Percentiles rank a stretch among this genome's conserved stretches.
phyloP scores from a whole-genome alignment of 2,329 filamentous ascomycete genomes.

The Leptographium flavum region DNA sequence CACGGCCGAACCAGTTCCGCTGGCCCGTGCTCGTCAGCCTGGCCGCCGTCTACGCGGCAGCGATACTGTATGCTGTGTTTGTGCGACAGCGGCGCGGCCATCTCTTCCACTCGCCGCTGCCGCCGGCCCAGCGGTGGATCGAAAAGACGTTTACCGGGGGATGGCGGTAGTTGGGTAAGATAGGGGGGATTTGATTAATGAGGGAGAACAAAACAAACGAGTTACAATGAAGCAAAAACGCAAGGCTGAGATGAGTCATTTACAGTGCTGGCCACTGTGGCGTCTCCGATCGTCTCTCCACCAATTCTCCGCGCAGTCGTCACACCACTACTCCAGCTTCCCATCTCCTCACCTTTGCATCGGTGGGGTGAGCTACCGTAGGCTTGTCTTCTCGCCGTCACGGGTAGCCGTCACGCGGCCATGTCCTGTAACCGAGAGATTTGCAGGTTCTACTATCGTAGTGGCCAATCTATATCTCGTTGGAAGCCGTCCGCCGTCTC shows the following conservation, averaged over 20 bases:
- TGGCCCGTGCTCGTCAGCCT: constrained; percentile 48
- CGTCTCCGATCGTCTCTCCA: background rate
- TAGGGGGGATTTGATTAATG: too few relatives aligned
- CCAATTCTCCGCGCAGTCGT: background rate
- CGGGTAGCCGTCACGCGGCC: background rate
- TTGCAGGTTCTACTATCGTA: background rate
- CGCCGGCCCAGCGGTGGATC: constrained; percentile 7
- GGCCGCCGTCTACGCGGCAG: constrained; percentile 32
- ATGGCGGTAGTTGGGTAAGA: too few relatives aligned
- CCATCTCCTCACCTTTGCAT: background rate
- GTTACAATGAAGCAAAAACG: too few relatives aligned
- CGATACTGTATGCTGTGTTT: constrained; percentile 38
- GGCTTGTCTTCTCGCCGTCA: background rate
- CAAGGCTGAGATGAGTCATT: too few relatives aligned
- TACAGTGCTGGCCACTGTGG: too few relatives aligned
- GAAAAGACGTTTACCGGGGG: constrained; percentile 5
- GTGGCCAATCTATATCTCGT: background rate
- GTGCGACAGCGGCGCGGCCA: constrained; percentile 45
- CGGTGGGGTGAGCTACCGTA: background rate
- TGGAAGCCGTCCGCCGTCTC: background rate
- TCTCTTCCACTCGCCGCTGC: constrained; percentile 33
- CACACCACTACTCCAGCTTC: background rate
- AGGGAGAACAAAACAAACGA: too few relatives aligned
- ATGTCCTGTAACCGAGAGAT: background rate
- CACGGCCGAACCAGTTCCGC: constrained; percentile 47